Evolutionary conservation across 371 early-diverging fungal genomes (phyloP).

Genomic region (Gilbertella persicaria): DNA sequence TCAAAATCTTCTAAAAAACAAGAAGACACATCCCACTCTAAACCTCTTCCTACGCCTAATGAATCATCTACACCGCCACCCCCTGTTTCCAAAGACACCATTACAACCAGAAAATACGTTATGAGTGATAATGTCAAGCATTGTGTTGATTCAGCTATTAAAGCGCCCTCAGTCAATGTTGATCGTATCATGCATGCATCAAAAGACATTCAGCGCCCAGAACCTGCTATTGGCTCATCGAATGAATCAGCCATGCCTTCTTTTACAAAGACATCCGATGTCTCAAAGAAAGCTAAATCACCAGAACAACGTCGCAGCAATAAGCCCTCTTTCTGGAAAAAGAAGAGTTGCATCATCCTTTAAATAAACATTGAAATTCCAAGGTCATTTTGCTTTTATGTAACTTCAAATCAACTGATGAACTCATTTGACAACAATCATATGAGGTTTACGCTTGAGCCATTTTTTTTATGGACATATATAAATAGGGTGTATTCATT

Average conservation of each 20-base stretch:
- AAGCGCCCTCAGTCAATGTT: constrained; percentile 4
- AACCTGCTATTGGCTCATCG: constrained; percentile 5
- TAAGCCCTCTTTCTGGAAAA: not conserved
- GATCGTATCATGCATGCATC: not conserved
- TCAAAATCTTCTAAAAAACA: not conserved
- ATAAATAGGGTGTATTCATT: no score
- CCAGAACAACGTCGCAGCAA: not conserved
- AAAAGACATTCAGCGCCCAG: constrained; percentile 2
- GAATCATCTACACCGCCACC: not conserved
- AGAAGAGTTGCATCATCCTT: constrained; percentile 2
- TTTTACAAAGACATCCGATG: constrained; percentile 8
- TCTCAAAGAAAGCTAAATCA: not conserved
- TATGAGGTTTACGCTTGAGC: no score
- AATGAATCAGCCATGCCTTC: constrained; percentile 13
- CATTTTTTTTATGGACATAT: no score
- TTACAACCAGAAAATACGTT: not conserved
- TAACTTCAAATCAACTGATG: not conserved
- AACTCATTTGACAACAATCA: no score
- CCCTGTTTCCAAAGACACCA: not conserved
- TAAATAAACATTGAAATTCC: not conserved
- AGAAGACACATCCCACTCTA: not conserved
- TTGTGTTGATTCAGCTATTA: constrained; percentile 12
- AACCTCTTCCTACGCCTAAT: no score
- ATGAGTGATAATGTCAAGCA: constrained; percentile 14
- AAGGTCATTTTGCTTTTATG: not conserved